A percentile compares a stretch with the other conserved stretches of the same genome.
Evolutionary conservation across 345 rosid genomes (phyloP).

Genomic region (Populus euphratica): DNA sequence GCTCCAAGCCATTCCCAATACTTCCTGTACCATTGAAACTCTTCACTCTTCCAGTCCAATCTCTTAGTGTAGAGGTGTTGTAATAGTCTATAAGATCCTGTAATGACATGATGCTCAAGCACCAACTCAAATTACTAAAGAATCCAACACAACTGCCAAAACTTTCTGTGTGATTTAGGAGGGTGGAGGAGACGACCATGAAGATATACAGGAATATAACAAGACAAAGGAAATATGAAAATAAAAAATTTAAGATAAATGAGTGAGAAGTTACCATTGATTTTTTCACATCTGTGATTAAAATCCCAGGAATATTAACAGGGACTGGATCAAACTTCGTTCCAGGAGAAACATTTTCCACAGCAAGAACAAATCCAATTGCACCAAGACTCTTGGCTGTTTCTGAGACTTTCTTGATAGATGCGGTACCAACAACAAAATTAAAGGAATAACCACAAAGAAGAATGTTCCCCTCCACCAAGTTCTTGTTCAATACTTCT

Average conservation of each 20-base stretch:
- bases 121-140: not conserved
- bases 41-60: conserved; percentile 94
- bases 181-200: not conserved
- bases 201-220: not conserved
- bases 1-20: conserved; percentile 91
- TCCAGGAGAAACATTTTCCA: conserved; percentile 94
- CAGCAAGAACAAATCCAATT: conserved; percentile 93
- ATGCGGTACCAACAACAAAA: conserved; percentile 90
- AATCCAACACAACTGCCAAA: conserved; percentile 4
- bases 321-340: conserved; percentile 96
- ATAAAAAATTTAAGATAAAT: not conserved
- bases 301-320: conserved; percentile 77
- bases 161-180: not conserved
- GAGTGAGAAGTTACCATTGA: conserved; percentile 58
- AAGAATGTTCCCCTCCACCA: conserved; percentile 88
- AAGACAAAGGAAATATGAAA: not conserved
- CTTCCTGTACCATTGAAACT: conserved; percentile 80
- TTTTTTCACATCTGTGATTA: conserved; percentile 71
- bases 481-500: conserved; percentile 72
- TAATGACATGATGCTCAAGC: conserved; percentile 13
- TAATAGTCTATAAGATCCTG: conserved; percentile 95
- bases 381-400: conserved; percentile 96
- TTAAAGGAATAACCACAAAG: conserved; percentile 99
- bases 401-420: conserved; percentile 89
- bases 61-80: conserved; percentile 83